phyloP scores from a whole-genome alignment of 2,329 filamentous ascomycete genomes.

The Pseudohalonectria lignicola region DNA sequence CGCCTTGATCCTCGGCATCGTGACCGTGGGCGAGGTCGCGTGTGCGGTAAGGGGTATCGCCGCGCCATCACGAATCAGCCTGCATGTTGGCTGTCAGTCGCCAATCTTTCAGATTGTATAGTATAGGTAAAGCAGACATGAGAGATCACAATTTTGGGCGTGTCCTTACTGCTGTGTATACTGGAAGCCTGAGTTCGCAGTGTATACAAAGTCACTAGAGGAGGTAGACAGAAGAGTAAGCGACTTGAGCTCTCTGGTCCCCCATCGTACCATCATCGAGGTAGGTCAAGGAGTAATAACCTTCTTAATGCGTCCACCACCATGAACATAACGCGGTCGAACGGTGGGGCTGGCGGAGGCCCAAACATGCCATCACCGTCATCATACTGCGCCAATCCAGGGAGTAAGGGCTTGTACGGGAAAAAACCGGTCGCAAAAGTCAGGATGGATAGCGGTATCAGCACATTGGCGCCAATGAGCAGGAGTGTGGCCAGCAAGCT shows the following conservation, averaged over 20 bases:
- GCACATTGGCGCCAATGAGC: slow-evolving; percentile 59
- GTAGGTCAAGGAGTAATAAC: no score
- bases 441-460: slow-evolving; percentile 64
- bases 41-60: slow-evolving; percentile 92
- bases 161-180: slow-evolving; percentile 74
- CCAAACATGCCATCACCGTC: slow-evolving; percentile 40
- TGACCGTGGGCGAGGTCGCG: slow-evolving; percentile 93
- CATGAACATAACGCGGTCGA: slow-evolving; percentile 92
- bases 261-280: no score
- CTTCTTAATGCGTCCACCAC: slow-evolving; percentile 90
- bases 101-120: no score
- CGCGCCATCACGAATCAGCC: slow-evolving; percentile 70
- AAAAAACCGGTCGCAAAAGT: slow-evolving; percentile 90
- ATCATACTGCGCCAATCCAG: slow-evolving; percentile 66
- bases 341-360: slow-evolving; percentile 53
- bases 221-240: no score
- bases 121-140: no score
- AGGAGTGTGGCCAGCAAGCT: slow-evolving; percentile 23
- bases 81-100: no score
- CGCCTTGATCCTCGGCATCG: slow-evolving; percentile 95
- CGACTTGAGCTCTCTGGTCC: no score
- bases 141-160: no score
- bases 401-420: slow-evolving; percentile 88
- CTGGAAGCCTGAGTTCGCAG: slow-evolving; percentile 65
- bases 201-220: slow-evolving; percentile 82